Base-by-base conservation (phyloP, 116 monocot species). In the Trichopus zeylanicus region DNA sequence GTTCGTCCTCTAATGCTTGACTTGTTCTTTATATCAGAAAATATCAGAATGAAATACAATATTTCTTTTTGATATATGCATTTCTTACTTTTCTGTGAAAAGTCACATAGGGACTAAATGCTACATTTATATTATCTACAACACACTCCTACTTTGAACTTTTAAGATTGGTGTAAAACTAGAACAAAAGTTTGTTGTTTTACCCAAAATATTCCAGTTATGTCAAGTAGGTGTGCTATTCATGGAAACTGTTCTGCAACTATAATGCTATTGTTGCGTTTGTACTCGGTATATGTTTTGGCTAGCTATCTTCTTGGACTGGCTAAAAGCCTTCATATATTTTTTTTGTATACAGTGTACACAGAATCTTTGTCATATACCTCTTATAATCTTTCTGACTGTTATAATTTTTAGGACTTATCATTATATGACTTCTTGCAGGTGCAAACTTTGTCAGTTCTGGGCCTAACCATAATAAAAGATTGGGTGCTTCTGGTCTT, bases 401-500 rank as follows among this genome's bases (percentile, higher is more conserved):
- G 15, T 51, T 51, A 22, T 9, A 51, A 24, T 48, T 13, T 48
- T n/a, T n/a, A n/a, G 48, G 19, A 19, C 37, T 37, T 37, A 4
- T 37, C 8, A 1, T 13, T 42, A 16, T 42, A n/a, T 34, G 12
- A 32, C 12, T 39, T 71, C 1, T 65, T 42, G 67, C 69, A 87
- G 82, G 67, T 71, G 21, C 22, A 10, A 46, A 67, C 13, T 31
- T 35, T 10, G 46, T 19, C 20, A 33, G 54, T 25, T 10, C 31
- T 15, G 55, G 24, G 12, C 54, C 55, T 61, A 39, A 37, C 67
- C 67, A 67, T 30, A 65, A 60, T 60, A 56, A 57, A 64, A 68
- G 71, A 46, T 59, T 92, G 56, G 92, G 92, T 49, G 42, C 62
- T 60, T 72, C 70, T 42, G 92, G 92, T 38, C 92, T 92, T 63